phyloP scores from a whole-genome alignment of 2,329 filamentous ascomycete genomes.

The Paecilomyces niveus region DNA sequence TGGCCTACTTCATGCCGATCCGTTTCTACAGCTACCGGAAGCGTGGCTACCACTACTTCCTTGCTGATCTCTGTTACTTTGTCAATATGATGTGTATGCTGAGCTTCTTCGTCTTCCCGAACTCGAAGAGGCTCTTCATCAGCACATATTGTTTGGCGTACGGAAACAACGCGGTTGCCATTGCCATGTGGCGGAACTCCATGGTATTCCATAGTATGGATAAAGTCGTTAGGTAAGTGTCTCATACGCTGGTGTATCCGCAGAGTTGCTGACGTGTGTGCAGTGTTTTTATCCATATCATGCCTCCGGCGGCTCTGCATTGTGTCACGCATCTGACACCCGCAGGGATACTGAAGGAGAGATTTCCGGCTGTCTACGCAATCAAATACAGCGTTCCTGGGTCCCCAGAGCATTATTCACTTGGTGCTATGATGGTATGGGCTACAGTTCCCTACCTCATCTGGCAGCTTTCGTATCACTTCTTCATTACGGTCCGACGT shows the following conservation, averaged over 20 bases:
- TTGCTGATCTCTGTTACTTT: constrained; percentile 96
- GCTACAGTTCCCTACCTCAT: constrained; percentile 85
- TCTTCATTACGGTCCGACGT: constrained; percentile 91
- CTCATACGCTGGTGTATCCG: background rate
- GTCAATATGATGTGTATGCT: constrained; percentile 81
- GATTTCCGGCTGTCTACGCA: constrained; percentile 78
- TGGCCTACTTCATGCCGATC: constrained; percentile 95
- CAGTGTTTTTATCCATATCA: constrained; percentile 96
- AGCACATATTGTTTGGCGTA: constrained; percentile 86
- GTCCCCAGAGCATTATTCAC: constrained; percentile 71
- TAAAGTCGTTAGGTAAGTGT: constrained; percentile 73
- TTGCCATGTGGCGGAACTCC: constrained; percentile 98
- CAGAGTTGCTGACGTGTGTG: constrained; percentile 1
- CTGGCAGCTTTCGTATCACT: constrained; percentile 91
- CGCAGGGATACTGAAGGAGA: constrained; percentile 54
- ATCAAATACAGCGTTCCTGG: constrained; percentile 64
- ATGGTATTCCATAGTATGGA: constrained; percentile 98
- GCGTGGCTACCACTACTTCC: constrained; percentile 92
- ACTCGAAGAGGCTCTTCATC: constrained; percentile 85
- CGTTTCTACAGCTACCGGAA: constrained; percentile 85
- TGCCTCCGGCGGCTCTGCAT: constrained; percentile 92
- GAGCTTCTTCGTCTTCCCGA: constrained; percentile 83
- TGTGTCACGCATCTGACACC: constrained; percentile 80
- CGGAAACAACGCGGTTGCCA: constrained; percentile 94
- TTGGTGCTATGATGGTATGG: constrained; percentile 85